A percentile compares a stretch with the other conserved stretches of the same genome.
Conservation (phyloP, 1,284 basidiomycete species). For the Ceratobasidium sp. region DNA sequence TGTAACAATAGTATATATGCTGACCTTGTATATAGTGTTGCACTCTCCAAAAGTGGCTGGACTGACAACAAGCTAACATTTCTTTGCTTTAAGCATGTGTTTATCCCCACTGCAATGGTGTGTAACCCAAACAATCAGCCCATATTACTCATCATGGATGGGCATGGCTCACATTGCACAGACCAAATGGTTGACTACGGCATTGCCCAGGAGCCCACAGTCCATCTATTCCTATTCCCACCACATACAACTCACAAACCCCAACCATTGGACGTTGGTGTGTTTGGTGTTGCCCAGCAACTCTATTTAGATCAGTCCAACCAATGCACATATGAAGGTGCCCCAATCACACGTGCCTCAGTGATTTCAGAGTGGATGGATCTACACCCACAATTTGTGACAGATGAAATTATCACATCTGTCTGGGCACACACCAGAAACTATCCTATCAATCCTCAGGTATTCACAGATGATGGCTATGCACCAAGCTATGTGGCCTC, state of each 20-base stretch:
- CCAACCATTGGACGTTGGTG: constrained; percentile 39
- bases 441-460: constrained; percentile 8
- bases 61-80: constrained; percentile 41
- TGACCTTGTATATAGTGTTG: constrained; percentile 42
- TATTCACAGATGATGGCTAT: constrained; percentile 24
- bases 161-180: constrained; percentile 52
- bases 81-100: constrained; percentile 49
- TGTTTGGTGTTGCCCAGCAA: constrained; percentile 38
- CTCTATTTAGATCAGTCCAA: constrained; percentile 13
- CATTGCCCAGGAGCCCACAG: background rate
- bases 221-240: constrained; percentile 28
- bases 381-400: background rate
- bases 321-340: background rate
- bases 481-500: constrained; percentile 34
- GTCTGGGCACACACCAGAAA: constrained; percentile 18
- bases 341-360: constrained; percentile 8
- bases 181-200: constrained; percentile 12
- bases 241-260: constrained; percentile 41
- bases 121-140: constrained; percentile 45
- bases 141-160: constrained; percentile 53
- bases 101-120: constrained; percentile 47
- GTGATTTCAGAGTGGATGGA: constrained; percentile 36
- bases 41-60: constrained; percentile 52
- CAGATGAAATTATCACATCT: too few species aligned
- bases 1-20: background rate